A percentile compares a stretch with the other conserved stretches of the same genome.
phyloP scores from a whole-genome alignment of 495 filamentous ascomycete species.

The Neurospora hispaniola region DNA sequence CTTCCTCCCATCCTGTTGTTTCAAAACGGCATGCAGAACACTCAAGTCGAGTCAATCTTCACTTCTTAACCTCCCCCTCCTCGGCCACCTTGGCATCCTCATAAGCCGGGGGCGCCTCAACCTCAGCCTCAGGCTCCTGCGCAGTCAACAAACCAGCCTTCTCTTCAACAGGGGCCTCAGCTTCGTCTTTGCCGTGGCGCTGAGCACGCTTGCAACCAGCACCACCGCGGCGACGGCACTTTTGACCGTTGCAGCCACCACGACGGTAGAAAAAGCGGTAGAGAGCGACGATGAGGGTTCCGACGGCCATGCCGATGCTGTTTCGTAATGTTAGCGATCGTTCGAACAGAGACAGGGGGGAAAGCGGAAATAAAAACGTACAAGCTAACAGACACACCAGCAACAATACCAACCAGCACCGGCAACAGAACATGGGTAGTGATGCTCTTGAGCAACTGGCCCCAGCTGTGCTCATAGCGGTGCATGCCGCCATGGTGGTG shows the following conservation, averaged over 20 bases:
- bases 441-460: constrained; percentile 34
- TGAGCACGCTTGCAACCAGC: neutral
- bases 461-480: constrained; percentile 26
- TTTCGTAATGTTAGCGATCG: neutral
- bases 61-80: neutral
- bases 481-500: constrained; percentile 9
- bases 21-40: too few relatives aligned
- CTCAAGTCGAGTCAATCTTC: too few relatives aligned
- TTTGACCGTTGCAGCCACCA: constrained; percentile 14
- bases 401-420: constrained; percentile 39
- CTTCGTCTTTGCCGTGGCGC: constrained; percentile 19
- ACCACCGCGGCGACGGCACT: constrained; percentile 8
- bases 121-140: constrained; percentile 15
- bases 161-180: constrained; percentile 24
- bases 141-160: constrained; percentile 33
- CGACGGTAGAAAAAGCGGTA: constrained; percentile 30
- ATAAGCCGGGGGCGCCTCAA: constrained; percentile 27
- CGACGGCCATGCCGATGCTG: constrained; percentile 42
- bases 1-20: too few relatives aligned
- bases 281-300: constrained; percentile 34
- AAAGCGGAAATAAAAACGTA: constrained; percentile 18
- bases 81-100: constrained; percentile 9
- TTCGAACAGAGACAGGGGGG: neutral
- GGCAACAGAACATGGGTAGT: constrained; percentile 41
- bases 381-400: constrained; percentile 43